Base-by-base conservation (phyloP, 2,329 filamentous ascomycete genomes). In the Periconia macrospinosa region DNA sequence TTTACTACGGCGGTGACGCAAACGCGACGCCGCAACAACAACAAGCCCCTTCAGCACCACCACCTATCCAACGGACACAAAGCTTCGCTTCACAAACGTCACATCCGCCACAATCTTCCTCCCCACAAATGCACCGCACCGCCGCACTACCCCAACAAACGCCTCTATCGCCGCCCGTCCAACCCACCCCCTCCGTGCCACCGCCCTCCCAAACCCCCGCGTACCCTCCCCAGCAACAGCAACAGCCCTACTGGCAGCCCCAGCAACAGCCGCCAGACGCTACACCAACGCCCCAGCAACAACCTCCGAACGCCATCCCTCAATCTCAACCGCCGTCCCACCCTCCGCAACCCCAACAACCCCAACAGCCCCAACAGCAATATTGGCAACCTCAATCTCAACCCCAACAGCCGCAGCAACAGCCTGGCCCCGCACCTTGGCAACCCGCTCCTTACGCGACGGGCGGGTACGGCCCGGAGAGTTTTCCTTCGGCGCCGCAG, bases 401-500 rank as follows among this genome's bases (percentile, higher is more conserved):
- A 30, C 64, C 57, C 43, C 68, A 56, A 30, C 67, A 68, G 48
- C 63, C 66, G 48, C 60, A 67, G 30, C 50, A 54, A 42, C 49
- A 60, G 15, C 53, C 60, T 6, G 62, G 62, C 19, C 62, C 61
- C 11, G 62, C 65, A 13, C 60, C 65, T 18, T 72, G 69, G 59
- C 71, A 71, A 18, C 68, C 68, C 2, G 71, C 68, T 14, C 73
- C 71, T 5, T 74, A 71, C 74, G 60, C 76, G 61, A 60, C 69
- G 66, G 58, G 75, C 66, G 53, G 71, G 58, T 59, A 78, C 70
- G 52, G 79, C 66, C 66, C 78, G 67, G 63, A 70, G 73, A 52
- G 79, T 75, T 90, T 91, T 65, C 88, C 89, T 1, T 78, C 83
- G 2, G 85, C 83, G 27, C 86, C 86, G 15, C 83, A 86, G 54